These are phyloP conservation scores for Ramularia collo-cygni DNA, from an alignment of 2,329 filamentous ascomycete species.

Conservation along the genomic window DNA sequence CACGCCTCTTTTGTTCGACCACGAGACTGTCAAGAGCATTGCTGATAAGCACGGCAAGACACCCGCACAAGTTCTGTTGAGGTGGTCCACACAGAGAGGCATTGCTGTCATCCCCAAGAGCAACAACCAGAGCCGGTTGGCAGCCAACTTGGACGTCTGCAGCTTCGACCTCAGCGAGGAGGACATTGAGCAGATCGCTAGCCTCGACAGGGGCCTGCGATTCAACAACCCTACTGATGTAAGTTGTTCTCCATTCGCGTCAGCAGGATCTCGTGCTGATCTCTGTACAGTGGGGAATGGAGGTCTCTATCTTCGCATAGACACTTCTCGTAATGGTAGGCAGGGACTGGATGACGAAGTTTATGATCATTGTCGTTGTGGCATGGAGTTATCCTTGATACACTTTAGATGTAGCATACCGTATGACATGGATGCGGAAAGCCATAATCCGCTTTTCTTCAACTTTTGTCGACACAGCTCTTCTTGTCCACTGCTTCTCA, in stretches of 20 bases:
- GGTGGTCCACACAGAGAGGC: slow-evolving; percentile 79
- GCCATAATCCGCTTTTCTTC: too few species aligned
- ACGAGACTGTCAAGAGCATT: slow-evolving; percentile 57
- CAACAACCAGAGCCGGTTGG: slow-evolving; percentile 50
- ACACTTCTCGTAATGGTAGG: not conserved
- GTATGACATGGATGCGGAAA: too few species aligned
- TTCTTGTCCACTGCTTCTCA: too few species aligned
- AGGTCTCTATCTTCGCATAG: slow-evolving; percentile 10
- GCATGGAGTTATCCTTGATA: too few species aligned
- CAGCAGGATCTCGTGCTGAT: not conserved
- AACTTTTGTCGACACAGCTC: too few species aligned
- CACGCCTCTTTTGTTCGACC: slow-evolving; percentile 63
- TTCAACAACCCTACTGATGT: slow-evolving; percentile 73
- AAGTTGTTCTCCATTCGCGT: slow-evolving; percentile 29
- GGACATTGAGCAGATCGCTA: slow-evolving; percentile 61
- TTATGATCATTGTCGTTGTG: too few species aligned
- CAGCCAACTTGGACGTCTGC: slow-evolving; percentile 61
- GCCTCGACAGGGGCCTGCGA: slow-evolving; percentile 58
- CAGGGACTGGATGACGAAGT: too few species aligned
- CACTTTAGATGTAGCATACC: too few species aligned
- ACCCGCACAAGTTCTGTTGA: slow-evolving; percentile 72
- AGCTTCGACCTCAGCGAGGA: slow-evolving; percentile 58
- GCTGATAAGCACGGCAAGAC: slow-evolving; percentile 65
- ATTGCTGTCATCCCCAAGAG: slow-evolving; percentile 80
- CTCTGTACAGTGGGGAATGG: slow-evolving; percentile 9